Percentiles rank a stretch among this genome's conserved stretches.
These are phyloP conservation scores for Curvularia eragrostidis DNA, from an alignment of 2,329 filamentous ascomycete species.

Conservation along the genomic window DNA sequence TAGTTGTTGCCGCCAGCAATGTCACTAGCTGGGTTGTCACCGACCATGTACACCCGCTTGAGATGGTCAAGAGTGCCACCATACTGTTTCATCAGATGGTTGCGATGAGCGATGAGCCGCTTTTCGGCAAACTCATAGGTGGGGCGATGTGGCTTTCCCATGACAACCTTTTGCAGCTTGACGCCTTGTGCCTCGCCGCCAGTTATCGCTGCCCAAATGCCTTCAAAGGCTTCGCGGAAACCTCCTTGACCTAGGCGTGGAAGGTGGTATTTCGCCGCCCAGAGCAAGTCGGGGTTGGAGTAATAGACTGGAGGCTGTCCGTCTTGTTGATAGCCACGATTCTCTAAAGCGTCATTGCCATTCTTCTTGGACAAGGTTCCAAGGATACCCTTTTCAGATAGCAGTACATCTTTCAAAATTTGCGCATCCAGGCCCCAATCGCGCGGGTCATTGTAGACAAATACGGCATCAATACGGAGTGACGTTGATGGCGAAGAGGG, in stretches of 20 bases:
- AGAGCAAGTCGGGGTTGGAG: constrained; percentile 88
- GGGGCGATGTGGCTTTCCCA: constrained; percentile 80
- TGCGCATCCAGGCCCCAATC: constrained; percentile 95
- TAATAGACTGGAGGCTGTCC: constrained; percentile 83
- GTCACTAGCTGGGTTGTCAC: constrained; percentile 77
- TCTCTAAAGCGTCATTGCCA: constrained; percentile 67
- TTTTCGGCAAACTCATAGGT: constrained; percentile 88
- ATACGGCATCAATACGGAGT: constrained; percentile 85
- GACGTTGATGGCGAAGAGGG: constrained; percentile 56
- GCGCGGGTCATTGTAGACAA: constrained; percentile 94
- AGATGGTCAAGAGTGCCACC: constrained; percentile 56
- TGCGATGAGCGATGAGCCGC: constrained; percentile 68
- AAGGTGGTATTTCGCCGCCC: constrained; percentile 83
- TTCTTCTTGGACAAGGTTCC: constrained; percentile 81
- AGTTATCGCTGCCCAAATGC: constrained; percentile 78
- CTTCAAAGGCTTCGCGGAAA: constrained; percentile 81
- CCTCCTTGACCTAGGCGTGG: constrained; percentile 91
- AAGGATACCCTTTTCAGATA: constrained; percentile 78
- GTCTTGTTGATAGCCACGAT: constrained; percentile 82
- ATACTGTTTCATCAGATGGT: constrained; percentile 52
- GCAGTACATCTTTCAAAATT: constrained; percentile 80
- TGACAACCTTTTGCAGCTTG: constrained; percentile 67
- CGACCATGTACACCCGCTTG: constrained; percentile 88
- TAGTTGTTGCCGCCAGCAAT: constrained; percentile 87
- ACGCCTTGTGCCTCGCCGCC: constrained; percentile 61